Conservation (phyloP, 805 yeast species). For the Candida piceae region DNA sequence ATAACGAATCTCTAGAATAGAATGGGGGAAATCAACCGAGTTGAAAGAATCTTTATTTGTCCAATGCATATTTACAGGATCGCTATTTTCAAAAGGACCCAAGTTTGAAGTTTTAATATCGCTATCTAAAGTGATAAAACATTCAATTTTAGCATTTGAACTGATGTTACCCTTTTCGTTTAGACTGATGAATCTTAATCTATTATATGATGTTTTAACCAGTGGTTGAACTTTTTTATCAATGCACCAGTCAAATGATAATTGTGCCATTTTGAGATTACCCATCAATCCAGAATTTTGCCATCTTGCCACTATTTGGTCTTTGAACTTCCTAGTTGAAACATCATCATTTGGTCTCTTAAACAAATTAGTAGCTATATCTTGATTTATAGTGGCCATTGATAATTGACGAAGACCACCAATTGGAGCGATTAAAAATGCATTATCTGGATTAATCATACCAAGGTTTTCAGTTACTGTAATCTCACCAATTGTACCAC, state of each 20-base stretch:
- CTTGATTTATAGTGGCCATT: constrained; percentile 22
- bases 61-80: constrained; percentile 8
- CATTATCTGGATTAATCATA: constrained; percentile 7
- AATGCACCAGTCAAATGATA: constrained; percentile 29
- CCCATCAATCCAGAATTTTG: constrained; percentile 18
- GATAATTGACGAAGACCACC: constrained; percentile 40
- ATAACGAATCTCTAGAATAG: constrained; percentile 45
- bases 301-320: constrained; percentile 18
- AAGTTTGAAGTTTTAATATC: constrained; percentile 14
- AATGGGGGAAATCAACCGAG: constrained; percentile 37
- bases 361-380: constrained; percentile 18
- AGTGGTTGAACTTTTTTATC: constrained; percentile 26
- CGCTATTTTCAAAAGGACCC: constrained; percentile 3
- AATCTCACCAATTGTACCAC: constrained; percentile 16
- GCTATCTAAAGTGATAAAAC: constrained; percentile 29
- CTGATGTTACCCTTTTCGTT: constrained; percentile 1
- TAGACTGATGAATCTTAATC: constrained; percentile 24
- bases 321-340: constrained; percentile 12
- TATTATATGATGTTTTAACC: constrained; percentile 21
- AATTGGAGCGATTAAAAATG: constrained; percentile 34
- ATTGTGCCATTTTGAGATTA: constrained; percentile 28
- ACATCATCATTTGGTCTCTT: neutral
- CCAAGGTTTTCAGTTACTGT: constrained; percentile 3
- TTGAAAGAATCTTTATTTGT: constrained; percentile 8
- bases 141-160: constrained; percentile 18